Evolutionary conservation across 495 filamentous ascomycete genomes (phyloP).

Genomic region (Annulohypoxylon bovei): DNA sequence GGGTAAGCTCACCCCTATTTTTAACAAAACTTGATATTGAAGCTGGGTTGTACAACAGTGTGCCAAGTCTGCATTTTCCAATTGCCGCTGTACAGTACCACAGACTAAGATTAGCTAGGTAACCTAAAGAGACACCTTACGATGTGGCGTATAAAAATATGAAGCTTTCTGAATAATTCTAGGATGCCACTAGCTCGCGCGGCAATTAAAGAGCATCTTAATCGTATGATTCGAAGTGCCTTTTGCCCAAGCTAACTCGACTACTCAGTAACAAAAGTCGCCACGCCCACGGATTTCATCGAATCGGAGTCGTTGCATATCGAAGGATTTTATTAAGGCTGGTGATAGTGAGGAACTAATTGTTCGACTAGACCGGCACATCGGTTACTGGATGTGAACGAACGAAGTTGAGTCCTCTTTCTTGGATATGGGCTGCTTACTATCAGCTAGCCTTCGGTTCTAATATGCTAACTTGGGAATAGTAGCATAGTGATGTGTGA

Average conservation of each 20-base stretch:
- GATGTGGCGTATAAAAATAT: not conserved
- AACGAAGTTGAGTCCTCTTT: not conserved
- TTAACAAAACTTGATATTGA: conserved; percentile 1
- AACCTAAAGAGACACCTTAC: not conserved
- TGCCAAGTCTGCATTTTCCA: not conserved
- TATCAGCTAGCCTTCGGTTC: conserved; percentile 13
- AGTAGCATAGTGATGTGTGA: conserved; percentile 3
- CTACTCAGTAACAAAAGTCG: not conserved
- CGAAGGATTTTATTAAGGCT: not conserved
- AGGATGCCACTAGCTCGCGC: not conserved
- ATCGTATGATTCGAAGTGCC: not conserved
- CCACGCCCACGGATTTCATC: not conserved
- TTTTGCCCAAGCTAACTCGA: not conserved
- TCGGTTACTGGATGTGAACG: not conserved
- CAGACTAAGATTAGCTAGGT: not conserved
- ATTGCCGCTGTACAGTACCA: conserved; percentile 7
- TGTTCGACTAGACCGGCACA: not conserved
- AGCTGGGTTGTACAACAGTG: conserved; percentile 5
- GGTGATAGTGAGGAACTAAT: conserved; percentile 2
- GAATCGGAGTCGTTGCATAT: not conserved
- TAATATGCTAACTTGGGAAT: not conserved
- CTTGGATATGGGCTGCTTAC: conserved; percentile 22
- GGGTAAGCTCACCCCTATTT: not conserved
- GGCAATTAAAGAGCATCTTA: not conserved
- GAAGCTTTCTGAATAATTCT: not conserved